Evolutionary conservation across 2,329 filamentous ascomycete genomes (phyloP).

Genomic region (Ophiosphaerella herpotricha): DNA sequence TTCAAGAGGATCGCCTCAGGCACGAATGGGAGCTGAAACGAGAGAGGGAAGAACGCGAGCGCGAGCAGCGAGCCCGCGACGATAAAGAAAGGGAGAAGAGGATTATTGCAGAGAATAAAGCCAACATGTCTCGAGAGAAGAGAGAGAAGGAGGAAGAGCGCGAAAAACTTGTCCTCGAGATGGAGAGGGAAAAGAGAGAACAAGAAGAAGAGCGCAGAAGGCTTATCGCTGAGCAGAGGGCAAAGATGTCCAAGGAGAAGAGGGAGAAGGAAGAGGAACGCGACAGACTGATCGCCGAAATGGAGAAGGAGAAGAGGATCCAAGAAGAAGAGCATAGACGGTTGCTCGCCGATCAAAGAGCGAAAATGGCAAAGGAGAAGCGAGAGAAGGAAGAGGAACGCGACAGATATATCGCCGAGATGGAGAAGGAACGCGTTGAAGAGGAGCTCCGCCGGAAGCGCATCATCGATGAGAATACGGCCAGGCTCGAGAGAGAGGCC

Average conservation of each 20-base stretch:
- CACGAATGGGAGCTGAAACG: constrained; percentile 39
- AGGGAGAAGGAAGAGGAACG: constrained; percentile 29
- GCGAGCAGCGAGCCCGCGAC: constrained; percentile 40
- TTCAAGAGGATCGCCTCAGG: constrained; percentile 36
- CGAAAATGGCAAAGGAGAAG: constrained; percentile 47
- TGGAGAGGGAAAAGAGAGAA: constrained; percentile 18
- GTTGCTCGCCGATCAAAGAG: constrained; percentile 43
- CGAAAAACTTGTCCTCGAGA: constrained; percentile 5
- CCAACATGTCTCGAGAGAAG: constrained; percentile 47
- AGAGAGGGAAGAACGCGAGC: constrained; percentile 37
- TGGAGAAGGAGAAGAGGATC: constrained; percentile 32
- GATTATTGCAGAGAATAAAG: constrained; percentile 46
- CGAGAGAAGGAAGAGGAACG: constrained; percentile 31
- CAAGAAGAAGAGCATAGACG: constrained; percentile 33
- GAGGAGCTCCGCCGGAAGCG: constrained; percentile 30
- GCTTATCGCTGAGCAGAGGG: constrained; percentile 31
- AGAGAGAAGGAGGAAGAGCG: constrained; percentile 32
- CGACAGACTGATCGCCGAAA: constrained; percentile 33
- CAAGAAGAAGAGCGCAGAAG: constrained; percentile 28
- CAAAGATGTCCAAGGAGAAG: constrained; percentile 34
- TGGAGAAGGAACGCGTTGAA: constrained; percentile 15
- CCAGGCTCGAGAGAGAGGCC: constrained; percentile 36
- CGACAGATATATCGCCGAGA: constrained; percentile 12
- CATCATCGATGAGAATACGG: constrained; percentile 39
- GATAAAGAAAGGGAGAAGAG: constrained; percentile 48